Base-by-base conservation (phyloP, 352 stramenopile genomes). In the Phytophthora chlamydospora region DNA sequence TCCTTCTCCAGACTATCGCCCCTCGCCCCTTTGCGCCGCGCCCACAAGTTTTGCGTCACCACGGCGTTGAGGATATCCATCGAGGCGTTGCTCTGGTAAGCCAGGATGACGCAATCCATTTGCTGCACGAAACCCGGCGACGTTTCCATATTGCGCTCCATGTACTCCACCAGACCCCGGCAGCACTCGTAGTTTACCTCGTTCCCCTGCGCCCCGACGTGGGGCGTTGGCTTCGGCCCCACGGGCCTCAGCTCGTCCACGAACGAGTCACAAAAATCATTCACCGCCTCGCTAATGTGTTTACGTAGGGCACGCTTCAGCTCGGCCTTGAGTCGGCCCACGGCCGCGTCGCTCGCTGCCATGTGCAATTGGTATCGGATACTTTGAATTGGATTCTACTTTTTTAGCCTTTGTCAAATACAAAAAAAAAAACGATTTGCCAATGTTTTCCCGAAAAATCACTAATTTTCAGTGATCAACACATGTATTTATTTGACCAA, bases 21-120 rank as follows among this genome's bases (percentile, higher is more conserved):
- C 21, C 21, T 24, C 17, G 0, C 16, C n/a, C 17, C 39, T 45
- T 31, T 31, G 39, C 39, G 17, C 13, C 39, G 39, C 6, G 29
- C 8, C 39, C 39, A 45, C 17, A 45, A 45, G 17, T 45, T 45
- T 11, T 45, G 16, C 8, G 39, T 85, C 45, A 84, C 76, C 7
- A 88, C 72, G 9, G 72, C 65, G 38, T 68, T 58, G 19, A 88
- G 51, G 39, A 85, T 67, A 5, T 62, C 55, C 48, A 76, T 50
- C 0, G 75, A 66, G 9, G 76, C 71, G 31, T 72, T 71, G 51
- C 72, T 87, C 55, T 87, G 77, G 51, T 67, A 87, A 4, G 76
- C 79, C 14, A 85, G 68, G 32, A 89, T 85, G 40, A 89, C 68
- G 44, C 79, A 76, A 39, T 85, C 76, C 79, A 89, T 89, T 47